Conservation (phyloP, 345 rosid genomes). For the Lumnitzera racemosa region DNA sequence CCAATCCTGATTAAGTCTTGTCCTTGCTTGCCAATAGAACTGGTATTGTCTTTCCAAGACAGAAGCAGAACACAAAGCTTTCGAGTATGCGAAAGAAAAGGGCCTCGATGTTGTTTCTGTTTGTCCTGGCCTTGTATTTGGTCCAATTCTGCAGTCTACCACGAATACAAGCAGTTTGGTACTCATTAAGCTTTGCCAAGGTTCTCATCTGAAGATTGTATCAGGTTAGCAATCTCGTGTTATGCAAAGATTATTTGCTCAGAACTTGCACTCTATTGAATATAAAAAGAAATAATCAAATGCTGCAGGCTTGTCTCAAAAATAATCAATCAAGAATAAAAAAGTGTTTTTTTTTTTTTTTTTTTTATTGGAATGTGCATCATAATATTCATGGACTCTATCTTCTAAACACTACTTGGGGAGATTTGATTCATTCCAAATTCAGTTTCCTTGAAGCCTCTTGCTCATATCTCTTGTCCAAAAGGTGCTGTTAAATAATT, state of each 20-base stretch:
- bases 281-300: too few species aligned
- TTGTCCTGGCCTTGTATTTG: conserved; percentile 45
- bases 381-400: too few species aligned
- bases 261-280: too few species aligned
- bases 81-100: conserved; percentile 38
- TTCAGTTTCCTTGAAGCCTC: too few species aligned
- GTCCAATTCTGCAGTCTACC: conserved; percentile 50
- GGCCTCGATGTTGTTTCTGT: conserved; percentile 51
- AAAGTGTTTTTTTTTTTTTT: too few species aligned
- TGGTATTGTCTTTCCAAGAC: conserved; percentile 71
- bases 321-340: too few species aligned
- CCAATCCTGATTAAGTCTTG: neutral
- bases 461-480: too few species aligned
- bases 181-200: conserved; percentile 49
- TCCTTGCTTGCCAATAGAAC: conserved; percentile 25
- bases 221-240: neutral
- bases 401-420: too few species aligned
- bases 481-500: too few species aligned
- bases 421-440: too few species aligned
- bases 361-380: too few species aligned
- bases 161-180: conserved; percentile 43
- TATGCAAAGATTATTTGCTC: neutral
- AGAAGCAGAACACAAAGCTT: conserved; percentile 57
- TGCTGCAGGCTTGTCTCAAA: too few species aligned
- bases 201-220: conserved; percentile 15